phyloP scores from a whole-genome alignment of 768 basidiomycete species.

The Rhizopogon rudus region DNA sequence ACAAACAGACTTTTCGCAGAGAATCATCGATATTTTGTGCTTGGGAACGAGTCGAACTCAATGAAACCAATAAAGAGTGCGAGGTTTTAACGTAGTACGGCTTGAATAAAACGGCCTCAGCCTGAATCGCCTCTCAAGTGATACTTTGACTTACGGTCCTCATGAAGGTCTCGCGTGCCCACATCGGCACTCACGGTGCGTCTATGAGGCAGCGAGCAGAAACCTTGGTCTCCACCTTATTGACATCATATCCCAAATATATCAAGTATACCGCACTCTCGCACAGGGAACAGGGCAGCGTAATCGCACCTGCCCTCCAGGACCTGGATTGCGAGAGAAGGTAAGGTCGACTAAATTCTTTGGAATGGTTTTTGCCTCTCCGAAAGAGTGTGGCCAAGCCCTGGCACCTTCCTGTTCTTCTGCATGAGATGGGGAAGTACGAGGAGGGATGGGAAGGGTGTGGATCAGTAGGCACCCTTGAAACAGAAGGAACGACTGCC shows the following conservation, averaged over 20 bases:
- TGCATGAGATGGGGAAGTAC: slow-evolving; percentile 30
- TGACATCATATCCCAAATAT: slow-evolving; percentile 29
- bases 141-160: slow-evolving; percentile 34
- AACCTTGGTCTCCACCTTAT: slow-evolving; percentile 81
- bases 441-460: slow-evolving; percentile 39
- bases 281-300: neutral
- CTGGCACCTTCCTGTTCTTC: slow-evolving; percentile 45
- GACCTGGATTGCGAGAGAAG: slow-evolving; percentile 78
- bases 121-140: slow-evolving; percentile 15
- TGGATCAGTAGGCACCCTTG: slow-evolving; percentile 9
- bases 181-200: slow-evolving; percentile 62
- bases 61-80: slow-evolving; percentile 63
- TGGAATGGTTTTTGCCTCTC: slow-evolving; percentile 35
- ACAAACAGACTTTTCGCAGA: neutral
- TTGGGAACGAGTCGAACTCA: slow-evolving; percentile 27
- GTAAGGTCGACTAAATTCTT: slow-evolving; percentile 52
- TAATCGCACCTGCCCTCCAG: slow-evolving; percentile 69
- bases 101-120: slow-evolving; percentile 28
- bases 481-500: too few relatives aligned
- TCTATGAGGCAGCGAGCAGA: slow-evolving; percentile 56
- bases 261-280: neutral
- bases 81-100: slow-evolving; percentile 60
- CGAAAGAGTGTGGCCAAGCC: slow-evolving; percentile 51
- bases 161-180: slow-evolving; percentile 54
- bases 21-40: too few relatives aligned